Percentiles rank a stretch among this genome's conserved stretches.
Evolutionary conservation across 257 asterid species (phyloP).

Genomic region (Coffea eugenioides): DNA sequence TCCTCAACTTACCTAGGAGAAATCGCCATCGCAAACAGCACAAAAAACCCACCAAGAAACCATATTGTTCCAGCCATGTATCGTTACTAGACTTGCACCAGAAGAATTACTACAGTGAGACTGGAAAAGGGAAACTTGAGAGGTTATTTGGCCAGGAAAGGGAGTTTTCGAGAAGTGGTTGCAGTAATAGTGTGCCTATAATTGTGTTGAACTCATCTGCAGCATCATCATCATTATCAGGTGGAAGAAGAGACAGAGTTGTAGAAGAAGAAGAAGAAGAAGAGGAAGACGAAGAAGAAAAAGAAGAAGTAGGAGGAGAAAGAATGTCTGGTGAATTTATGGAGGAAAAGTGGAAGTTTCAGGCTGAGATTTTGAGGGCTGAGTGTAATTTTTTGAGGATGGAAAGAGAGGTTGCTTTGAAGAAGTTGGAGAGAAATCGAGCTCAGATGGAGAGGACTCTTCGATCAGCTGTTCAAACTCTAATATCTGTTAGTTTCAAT

Average conservation of each 20-base stretch:
- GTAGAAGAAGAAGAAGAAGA: neutral
- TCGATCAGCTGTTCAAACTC: constrained; percentile 69
- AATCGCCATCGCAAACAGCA: constrained; percentile 55
- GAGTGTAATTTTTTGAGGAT: constrained; percentile 72
- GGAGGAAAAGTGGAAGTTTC: constrained; percentile 82
- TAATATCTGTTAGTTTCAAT: constrained; percentile 55
- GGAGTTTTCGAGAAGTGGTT: constrained; percentile 25
- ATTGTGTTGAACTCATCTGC: constrained; percentile 30
- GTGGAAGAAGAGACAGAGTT: constrained; percentile 54
- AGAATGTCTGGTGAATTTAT: constrained; percentile 21
- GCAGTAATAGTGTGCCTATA: constrained; percentile 13
- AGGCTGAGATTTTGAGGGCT: constrained; percentile 85
- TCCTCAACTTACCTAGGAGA: constrained; percentile 69
- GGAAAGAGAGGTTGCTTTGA: constrained; percentile 73
- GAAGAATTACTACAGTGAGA: constrained; percentile 4
- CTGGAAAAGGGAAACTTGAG: constrained; percentile 38
- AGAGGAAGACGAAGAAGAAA: too few species aligned
- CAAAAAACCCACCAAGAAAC: constrained; percentile 23
- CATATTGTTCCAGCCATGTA: neutral
- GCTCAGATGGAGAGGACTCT: constrained; percentile 62
- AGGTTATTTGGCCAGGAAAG: constrained; percentile 48
- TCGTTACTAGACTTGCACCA: constrained; percentile 28
- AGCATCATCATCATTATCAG: constrained; percentile 3
- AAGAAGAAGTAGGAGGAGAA: constrained; percentile 7
- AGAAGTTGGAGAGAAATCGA: constrained; percentile 66